These are phyloP conservation scores for Mollisiaceae sp. DNA, from an alignment of 2,329 filamentous ascomycete species.

Conservation along the genomic window DNA sequence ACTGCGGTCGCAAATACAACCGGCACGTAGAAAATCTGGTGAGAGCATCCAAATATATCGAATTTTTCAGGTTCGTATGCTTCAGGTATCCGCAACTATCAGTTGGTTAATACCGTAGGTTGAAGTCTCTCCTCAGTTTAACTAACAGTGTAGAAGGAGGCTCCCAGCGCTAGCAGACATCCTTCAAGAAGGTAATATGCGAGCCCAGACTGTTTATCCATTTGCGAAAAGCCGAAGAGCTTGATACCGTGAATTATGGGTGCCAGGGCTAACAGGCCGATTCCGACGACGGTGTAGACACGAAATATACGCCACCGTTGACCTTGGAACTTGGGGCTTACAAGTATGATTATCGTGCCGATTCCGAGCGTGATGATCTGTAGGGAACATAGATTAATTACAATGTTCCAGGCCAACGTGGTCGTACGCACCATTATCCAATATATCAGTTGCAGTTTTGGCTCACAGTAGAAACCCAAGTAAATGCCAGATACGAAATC, in stretches of 20 bases:
- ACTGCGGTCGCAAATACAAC: slow-evolving; percentile 23
- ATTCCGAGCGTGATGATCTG: slow-evolving; percentile 46
- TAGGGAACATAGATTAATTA: not conserved
- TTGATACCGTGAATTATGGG: slow-evolving; percentile 31
- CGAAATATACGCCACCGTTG: slow-evolving; percentile 32
- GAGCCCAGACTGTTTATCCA: slow-evolving; percentile 28
- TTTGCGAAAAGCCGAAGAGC: slow-evolving; percentile 25
- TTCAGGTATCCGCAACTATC: slow-evolving; percentile 32
- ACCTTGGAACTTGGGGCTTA: slow-evolving; percentile 34
- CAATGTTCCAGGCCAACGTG: not conserved
- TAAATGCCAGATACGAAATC: slow-evolving; percentile 46
- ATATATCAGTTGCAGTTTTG: not conserved
- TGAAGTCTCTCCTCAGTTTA: slow-evolving; percentile 7
- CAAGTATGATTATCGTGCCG: slow-evolving; percentile 43
- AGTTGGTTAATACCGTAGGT: slow-evolving; percentile 27
- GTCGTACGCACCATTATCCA: not conserved
- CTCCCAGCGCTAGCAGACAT: slow-evolving; percentile 14
- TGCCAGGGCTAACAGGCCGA: slow-evolving; percentile 31
- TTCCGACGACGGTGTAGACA: slow-evolving; percentile 30
- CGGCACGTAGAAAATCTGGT: slow-evolving; percentile 37
- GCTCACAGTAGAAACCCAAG: not conserved
- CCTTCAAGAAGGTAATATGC: slow-evolving; percentile 20
- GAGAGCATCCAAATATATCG: slow-evolving; percentile 32
- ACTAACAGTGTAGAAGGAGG: not conserved
- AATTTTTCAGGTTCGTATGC: slow-evolving; percentile 29